A percentile compares a stretch with the other conserved stretches of the same genome.
phyloP scores from a whole-genome alignment of 768 basidiomycete species.

The Cystofilobasidium bisporidii region DNA sequence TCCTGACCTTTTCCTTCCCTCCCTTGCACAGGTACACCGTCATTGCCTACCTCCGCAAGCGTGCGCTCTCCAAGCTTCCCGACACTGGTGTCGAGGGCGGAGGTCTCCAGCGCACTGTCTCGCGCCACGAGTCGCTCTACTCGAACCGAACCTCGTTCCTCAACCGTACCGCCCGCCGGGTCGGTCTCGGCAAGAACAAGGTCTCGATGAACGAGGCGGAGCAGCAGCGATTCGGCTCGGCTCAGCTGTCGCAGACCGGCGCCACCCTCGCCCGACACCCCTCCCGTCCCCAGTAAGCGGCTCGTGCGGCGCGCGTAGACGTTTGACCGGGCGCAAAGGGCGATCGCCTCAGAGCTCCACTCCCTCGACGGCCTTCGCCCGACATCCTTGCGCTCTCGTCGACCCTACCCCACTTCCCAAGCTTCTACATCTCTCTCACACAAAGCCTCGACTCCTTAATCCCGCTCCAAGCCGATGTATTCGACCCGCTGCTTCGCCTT shows the following conservation, averaged over 20 bases:
- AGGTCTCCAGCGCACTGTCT: constrained; percentile 72
- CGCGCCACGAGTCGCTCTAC: constrained; percentile 87
- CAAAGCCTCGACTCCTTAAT: too few species aligned
- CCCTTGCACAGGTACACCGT: constrained; percentile 47
- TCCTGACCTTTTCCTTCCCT: background rate
- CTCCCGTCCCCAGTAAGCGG: constrained; percentile 19
- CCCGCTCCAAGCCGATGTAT: too few species aligned
- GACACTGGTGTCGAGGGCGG: constrained; percentile 44
- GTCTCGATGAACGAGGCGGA: constrained; percentile 44
- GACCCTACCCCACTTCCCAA: too few species aligned
- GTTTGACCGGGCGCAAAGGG: too few species aligned
- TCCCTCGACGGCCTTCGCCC: too few species aligned
- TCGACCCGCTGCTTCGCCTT: too few species aligned
- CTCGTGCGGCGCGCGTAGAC: too few species aligned
- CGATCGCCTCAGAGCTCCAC: too few species aligned
- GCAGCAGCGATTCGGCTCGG: constrained; percentile 34
- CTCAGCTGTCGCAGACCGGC: constrained; percentile 51
- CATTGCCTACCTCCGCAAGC: constrained; percentile 71
- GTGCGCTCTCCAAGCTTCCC: constrained; percentile 40
- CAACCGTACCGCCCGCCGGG: constrained; percentile 58
- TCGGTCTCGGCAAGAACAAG: constrained; percentile 65
- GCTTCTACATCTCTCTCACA: too few species aligned
- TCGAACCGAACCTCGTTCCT: constrained; percentile 93
- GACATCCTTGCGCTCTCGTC: too few species aligned
- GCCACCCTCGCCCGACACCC: constrained; percentile 48